Conservation (phyloP, 495 filamentous ascomycete genomes). For the Aspergillus ostianus region DNA sequence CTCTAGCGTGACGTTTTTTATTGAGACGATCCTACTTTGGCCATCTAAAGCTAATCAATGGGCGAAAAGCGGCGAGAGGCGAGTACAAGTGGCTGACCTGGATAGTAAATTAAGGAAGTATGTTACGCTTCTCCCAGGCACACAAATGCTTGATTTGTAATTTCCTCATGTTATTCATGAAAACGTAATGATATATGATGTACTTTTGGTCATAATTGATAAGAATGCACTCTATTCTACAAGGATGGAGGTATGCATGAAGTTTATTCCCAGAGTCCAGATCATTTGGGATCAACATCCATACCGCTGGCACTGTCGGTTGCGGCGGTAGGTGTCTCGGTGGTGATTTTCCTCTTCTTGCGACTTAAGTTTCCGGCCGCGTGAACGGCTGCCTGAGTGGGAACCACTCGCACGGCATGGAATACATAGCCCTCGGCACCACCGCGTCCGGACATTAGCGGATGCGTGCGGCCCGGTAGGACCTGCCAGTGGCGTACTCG, state of each 20-base stretch:
- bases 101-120: no score
- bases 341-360: conserved; percentile 40
- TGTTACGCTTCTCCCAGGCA: no score
- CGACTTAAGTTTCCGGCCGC: conserved; percentile 77
- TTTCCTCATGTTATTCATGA: background rate
- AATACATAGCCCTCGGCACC: conserved; percentile 92
- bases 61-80: no score
- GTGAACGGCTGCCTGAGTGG: conserved; percentile 71
- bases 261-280: background rate
- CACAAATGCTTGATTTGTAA: no score
- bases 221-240: conserved; percentile 6
- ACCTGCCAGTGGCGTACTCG: conserved; percentile 82
- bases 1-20: no score
- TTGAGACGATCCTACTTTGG: no score
- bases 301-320: conserved; percentile 22
- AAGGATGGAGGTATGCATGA: background rate
- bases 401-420: conserved; percentile 75
- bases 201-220: background rate
- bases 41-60: no score
- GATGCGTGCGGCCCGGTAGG: conserved; percentile 87
- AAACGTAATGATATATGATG: background rate
- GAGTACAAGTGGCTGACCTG: no score
- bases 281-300: conserved; percentile 37
- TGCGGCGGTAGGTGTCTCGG: conserved; percentile 23
- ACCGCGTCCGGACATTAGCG: conserved; percentile 83